Conservation (phyloP, 305 asterid genomes). For the Fraxinus paxiana region DNA sequence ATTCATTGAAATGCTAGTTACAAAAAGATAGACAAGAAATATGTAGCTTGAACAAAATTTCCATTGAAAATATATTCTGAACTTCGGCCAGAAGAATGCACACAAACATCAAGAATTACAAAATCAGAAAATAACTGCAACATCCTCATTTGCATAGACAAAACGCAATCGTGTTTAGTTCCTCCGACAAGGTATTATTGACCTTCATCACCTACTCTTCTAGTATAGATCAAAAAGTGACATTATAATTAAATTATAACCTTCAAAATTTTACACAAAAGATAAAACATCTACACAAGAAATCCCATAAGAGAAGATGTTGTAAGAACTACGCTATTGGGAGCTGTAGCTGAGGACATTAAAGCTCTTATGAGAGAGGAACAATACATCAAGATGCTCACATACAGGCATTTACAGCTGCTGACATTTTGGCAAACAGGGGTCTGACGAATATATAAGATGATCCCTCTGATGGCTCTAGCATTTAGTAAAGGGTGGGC, state of each 20-base stretch:
- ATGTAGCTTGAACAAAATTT: neutral
- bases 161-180: neutral
- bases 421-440: neutral
- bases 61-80: neutral
- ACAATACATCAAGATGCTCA: neutral
- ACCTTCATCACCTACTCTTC: slow-evolving; percentile 4
- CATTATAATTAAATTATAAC: slow-evolving; percentile 15
- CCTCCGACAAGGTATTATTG: neutral
- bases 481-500: neutral
- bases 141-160: slow-evolving; percentile 1
- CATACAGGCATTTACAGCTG: neutral
- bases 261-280: slow-evolving; percentile 3
- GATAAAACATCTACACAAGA: neutral
- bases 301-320: neutral
- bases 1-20: neutral
- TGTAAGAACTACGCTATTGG: neutral
- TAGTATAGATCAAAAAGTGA: neutral
- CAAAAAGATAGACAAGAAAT: neutral
- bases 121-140: slow-evolving; percentile 1
- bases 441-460: neutral
- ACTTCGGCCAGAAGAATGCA: slow-evolving; percentile 8
- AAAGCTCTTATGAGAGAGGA: neutral
- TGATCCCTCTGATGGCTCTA: neutral
- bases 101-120: slow-evolving; percentile 9
- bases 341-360: neutral